Conservation (phyloP, 2,329 filamentous ascomycete species). For the Botrytis cinerea region DNA sequence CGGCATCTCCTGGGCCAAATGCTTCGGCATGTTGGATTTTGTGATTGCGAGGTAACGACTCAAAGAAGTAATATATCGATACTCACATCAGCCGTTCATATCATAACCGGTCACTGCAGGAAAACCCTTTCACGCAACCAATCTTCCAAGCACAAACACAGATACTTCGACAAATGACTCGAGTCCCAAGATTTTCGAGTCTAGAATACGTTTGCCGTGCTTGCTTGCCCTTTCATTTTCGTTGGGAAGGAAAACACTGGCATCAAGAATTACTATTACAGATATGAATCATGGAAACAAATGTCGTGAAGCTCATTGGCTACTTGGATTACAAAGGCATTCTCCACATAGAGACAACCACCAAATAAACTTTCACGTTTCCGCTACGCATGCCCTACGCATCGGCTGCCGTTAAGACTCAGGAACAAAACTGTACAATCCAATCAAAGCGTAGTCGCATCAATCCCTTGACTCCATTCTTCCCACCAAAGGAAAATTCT, state of each 20-base stretch:
- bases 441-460: constrained; percentile 23
- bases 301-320: background rate
- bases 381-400: constrained; percentile 4
- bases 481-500: constrained; percentile 17
- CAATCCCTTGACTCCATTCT: background rate
- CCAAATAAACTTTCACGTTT: background rate
- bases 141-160: background rate
- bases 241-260: background rate
- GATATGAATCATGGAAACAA: background rate
- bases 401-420: constrained; percentile 15
- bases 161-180: background rate
- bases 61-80: background rate
- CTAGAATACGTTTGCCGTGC: background rate
- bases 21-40: background rate
- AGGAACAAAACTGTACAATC: constrained; percentile 13
- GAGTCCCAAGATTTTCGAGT: background rate
- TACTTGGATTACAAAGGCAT: background rate
- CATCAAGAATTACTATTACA: background rate
- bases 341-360: background rate
- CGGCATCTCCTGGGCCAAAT: background rate
- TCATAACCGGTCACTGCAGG: constrained; percentile 10
- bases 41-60: background rate
- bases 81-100: constrained; percentile 1
- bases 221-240: background rate
- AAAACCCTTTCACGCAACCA: background rate